Evolutionary conservation across 2,329 filamentous ascomycete genomes (phyloP), one percentile per base, ranked within the genome.

Genomic region (Aspergillus flavus): DNA sequence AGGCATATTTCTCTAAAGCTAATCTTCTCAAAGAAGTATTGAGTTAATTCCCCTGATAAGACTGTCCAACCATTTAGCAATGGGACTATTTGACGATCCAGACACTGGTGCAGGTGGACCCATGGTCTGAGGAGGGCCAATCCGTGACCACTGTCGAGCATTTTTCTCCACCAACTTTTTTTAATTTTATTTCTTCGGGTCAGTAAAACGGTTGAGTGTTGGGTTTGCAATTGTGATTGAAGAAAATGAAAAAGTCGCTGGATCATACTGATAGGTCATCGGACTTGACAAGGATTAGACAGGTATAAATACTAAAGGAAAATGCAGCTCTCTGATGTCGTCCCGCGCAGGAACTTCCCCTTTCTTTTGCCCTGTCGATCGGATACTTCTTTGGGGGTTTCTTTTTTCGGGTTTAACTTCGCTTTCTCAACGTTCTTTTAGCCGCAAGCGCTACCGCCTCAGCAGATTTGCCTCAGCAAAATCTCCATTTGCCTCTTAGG

Each of bases 301-400:
- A 19, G 28, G 11, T 32, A n/a, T 7, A 4, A 6, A 32, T 6
- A 34, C 6, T 14, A 6, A 21, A 30, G 48, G 9, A 32, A 52
- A n/a, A 48, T 6, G 16, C 11, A n/a, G 9, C 4, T 16, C 23
- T 14, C 4, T 23, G 23, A 26, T 16, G 23, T 28, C 11, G 14
- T 26, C 11, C 11, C 23, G 11, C 23, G 3, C 23, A 46, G 21
- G 12, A 28, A 48, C 6, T 28, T 16, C 21, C 12, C 21, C n/a
- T 55, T 23, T 12, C 30, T n/a, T 54, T 54, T 36, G 52, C 52
- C 52, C 52, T 55, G 52, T 39, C 52, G 52, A 55, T 55, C 52
- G 6, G n/a, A 14, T 55, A 10, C 48, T 21, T 36, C 32, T 39
- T 55, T 26, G 21, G 52, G 9, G 10, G 11, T 26, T 26, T 39